A percentile compares a stretch with the other conserved stretches of the same genome.
Evolutionary conservation across 805 yeast genomes (phyloP).

Genomic region (Myxozyma nipponensis): DNA sequence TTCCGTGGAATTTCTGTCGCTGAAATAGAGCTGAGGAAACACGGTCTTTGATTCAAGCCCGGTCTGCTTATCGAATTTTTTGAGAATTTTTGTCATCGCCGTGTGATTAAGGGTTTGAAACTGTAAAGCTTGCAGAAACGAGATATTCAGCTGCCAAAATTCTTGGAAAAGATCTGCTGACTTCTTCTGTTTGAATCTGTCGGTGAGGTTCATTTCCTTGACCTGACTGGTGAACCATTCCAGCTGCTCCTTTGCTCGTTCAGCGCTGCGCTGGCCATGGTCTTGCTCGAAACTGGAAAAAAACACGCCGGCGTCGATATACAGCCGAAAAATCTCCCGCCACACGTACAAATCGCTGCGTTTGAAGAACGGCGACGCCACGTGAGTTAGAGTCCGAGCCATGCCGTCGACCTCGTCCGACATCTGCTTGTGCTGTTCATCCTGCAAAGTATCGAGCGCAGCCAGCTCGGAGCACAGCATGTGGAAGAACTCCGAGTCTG

Average conservation of each 20-base stretch:
- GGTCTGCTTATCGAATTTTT: slow-evolving; percentile 74
- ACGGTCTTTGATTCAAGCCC: slow-evolving; percentile 41
- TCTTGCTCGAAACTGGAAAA: slow-evolving; percentile 49
- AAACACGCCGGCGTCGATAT: slow-evolving; percentile 64
- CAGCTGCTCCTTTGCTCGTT: slow-evolving; percentile 47
- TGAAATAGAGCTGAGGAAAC: slow-evolving; percentile 43
- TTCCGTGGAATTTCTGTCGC: background rate
- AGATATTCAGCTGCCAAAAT: slow-evolving; percentile 53
- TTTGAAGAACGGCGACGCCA: slow-evolving; percentile 41
- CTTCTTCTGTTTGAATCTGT: slow-evolving; percentile 46
- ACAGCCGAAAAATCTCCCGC: slow-evolving; percentile 63
- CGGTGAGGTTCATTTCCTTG: slow-evolving; percentile 39
- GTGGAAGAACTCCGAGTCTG: slow-evolving; percentile 58
- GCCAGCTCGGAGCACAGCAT: slow-evolving; percentile 54
- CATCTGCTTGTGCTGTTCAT: slow-evolving; percentile 44
- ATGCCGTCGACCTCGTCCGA: slow-evolving; percentile 44
- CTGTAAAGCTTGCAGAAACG: slow-evolving; percentile 53
- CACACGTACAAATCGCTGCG: slow-evolving; percentile 60
- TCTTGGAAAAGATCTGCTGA: slow-evolving; percentile 46
- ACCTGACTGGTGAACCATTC: slow-evolving; percentile 42
- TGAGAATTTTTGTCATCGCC: slow-evolving; percentile 65
- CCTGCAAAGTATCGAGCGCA: slow-evolving; percentile 44
- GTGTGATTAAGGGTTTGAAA: slow-evolving; percentile 60
- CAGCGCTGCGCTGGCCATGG: slow-evolving; percentile 46
- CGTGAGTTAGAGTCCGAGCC: slow-evolving; percentile 40